Evolutionary conservation across 1,284 basidiomycete species (phyloP), one percentile per base, ranked within the genome.

Genomic region (Microbotryum saponariae): DNA sequence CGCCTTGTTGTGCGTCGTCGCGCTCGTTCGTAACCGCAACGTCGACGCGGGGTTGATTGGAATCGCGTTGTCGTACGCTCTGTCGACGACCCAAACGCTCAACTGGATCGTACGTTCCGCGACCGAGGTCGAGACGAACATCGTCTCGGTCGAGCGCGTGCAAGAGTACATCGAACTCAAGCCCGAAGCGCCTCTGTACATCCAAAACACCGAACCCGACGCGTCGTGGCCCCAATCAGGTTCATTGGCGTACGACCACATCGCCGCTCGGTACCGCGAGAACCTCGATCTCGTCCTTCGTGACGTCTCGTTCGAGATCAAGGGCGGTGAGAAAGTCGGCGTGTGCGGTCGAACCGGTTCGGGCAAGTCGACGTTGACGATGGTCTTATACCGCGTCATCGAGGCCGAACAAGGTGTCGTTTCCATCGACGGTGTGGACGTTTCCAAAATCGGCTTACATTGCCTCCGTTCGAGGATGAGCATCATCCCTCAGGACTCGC

Each of bases 41-140:
- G 76, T 96, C 46, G 88, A 96, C 74, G 88, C 91, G 1, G 92
- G 91, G 0, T 78, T 94, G 29, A 88, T 96, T 46, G 93, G 93
- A n/a, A 80, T 97, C 65, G 86, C 94, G 56, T 79, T 96, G 71
- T 87, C 85, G 2, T 92, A 92, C 75, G 88, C 89, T 3, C 78
- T 96, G 27, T 74, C 88, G 83, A 77, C 74, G n/a, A 77, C 76
- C 2, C 75, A 77, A 64, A 72, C 75, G 27, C 72, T 77, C 58
- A 76, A 77, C 66, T 70, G 69, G 71, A 61, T 69, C 49, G 61
- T 94, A 7, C 82, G 90, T 51, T 86, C 85, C 18, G 88, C 89
- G 0, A 89, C 87, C 63, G 92, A 97, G 71, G 89, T 94, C 16
- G 92, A 96, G 76, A 66, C 89, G 91, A 74, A 94, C 73, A 87